These are phyloP conservation scores for Plenodomus tracheiphilus DNA, from an alignment of 2,329 filamentous ascomycete genomes.

Conservation along the genomic window DNA sequence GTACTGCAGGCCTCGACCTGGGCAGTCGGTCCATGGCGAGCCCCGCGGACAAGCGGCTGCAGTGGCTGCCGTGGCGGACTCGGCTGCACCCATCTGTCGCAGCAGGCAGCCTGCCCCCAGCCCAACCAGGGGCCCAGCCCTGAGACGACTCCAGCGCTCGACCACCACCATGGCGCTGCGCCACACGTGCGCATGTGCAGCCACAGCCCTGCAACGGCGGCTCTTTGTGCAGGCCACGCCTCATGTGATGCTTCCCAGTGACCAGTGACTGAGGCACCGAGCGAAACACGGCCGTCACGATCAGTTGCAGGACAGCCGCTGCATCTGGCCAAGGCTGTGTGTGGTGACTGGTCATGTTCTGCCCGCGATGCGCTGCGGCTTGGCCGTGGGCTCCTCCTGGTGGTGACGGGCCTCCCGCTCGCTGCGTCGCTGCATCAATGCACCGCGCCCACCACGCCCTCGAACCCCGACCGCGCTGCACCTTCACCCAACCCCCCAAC, in stretches of 20 bases:
- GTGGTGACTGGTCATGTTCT: background rate
- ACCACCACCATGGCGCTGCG: background rate
- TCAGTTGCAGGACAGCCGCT: background rate
- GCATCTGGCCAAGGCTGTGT: background rate
- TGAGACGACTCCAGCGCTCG: background rate
- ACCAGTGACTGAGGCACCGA: background rate
- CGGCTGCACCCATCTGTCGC: background rate
- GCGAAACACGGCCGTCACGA: too few relatives aligned
- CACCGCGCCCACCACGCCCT: background rate
- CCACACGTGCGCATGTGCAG: background rate
- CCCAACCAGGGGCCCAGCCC: constrained; percentile 9
- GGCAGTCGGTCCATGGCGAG: too few relatives aligned
- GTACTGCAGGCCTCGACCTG: too few relatives aligned
- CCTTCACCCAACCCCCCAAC: constrained; percentile 12
- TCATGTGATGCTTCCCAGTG: too few relatives aligned
- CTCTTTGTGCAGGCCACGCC: background rate
- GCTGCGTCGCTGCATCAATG: too few relatives aligned
- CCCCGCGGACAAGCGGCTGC: too few relatives aligned
- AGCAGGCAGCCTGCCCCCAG: background rate
- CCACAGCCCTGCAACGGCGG: background rate
- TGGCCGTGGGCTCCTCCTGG: background rate
- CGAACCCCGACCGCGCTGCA: background rate
- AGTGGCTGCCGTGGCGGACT: too few relatives aligned
- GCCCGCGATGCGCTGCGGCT: too few relatives aligned
- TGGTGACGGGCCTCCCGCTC: background rate